Percentiles rank a stretch among this genome's conserved stretches.
Conservation (phyloP, 1,284 basidiomycete genomes). For the Marasmius oreades region DNA sequence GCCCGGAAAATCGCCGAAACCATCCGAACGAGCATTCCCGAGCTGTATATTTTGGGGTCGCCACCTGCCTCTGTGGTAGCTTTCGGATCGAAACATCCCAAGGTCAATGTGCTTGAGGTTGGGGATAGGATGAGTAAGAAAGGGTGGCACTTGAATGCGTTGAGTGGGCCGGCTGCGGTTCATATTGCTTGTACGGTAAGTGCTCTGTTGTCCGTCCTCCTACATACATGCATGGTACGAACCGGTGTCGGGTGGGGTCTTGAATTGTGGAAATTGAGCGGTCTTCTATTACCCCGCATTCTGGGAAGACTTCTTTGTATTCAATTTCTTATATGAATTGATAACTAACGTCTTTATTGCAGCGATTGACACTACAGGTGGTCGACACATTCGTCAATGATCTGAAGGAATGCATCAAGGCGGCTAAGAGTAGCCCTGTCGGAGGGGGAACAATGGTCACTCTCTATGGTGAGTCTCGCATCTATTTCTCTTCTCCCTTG, state of each 20-base stretch:
- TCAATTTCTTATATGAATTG: neutral
- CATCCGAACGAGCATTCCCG: constrained; percentile 68
- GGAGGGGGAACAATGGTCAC: constrained; percentile 82
- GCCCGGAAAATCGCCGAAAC: constrained; percentile 65
- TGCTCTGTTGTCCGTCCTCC: constrained; percentile 10
- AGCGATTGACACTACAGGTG: constrained; percentile 76
- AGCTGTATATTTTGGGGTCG: constrained; percentile 84
- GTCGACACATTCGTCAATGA: constrained; percentile 80
- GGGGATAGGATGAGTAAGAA: constrained; percentile 85
- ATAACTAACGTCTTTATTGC: neutral
- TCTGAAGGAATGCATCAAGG: constrained; percentile 71
- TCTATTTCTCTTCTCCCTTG: constrained; percentile 4
- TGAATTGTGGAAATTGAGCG: no score
- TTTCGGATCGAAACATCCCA: constrained; percentile 64
- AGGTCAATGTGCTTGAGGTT: constrained; percentile 77
- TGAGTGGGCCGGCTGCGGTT: constrained; percentile 77
- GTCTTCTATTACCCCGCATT: no score
- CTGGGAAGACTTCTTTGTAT: neutral
- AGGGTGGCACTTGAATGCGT: constrained; percentile 90
- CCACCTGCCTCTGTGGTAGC: constrained; percentile 91
- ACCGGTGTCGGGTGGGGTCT: no score
- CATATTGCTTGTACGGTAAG: constrained; percentile 94
- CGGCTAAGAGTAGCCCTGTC: constrained; percentile 53
- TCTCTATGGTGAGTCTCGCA: constrained; percentile 73
- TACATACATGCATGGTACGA: no score